These are phyloP conservation scores for Clavispora fructus DNA, from an alignment of 805 yeast genomes.

Conservation along the genomic window DNA sequence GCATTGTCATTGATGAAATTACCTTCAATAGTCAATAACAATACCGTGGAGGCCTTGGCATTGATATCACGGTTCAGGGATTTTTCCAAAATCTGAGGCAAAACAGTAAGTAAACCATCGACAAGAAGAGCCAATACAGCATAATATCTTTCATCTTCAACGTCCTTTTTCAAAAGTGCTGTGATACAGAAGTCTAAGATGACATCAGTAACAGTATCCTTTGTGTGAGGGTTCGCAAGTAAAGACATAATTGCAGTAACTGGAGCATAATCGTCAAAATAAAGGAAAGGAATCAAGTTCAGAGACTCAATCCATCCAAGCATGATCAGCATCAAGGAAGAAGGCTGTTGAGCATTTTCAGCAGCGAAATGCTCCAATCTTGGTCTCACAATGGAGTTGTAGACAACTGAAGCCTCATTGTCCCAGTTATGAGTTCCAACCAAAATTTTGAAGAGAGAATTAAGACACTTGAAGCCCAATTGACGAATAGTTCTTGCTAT, in stretches of 20 bases:
- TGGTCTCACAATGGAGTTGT: conserved; percentile 51
- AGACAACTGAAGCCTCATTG: conserved; percentile 42
- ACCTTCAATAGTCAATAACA: conserved; percentile 50
- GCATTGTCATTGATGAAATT: conserved; percentile 52
- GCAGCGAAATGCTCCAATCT: conserved; percentile 62
- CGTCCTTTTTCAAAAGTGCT: conserved; percentile 37
- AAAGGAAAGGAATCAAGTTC: conserved; percentile 46
- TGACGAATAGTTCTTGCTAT: conserved; percentile 59
- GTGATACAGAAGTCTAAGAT: conserved; percentile 51
- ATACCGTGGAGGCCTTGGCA: conserved; percentile 46
- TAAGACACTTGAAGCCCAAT: conserved; percentile 60
- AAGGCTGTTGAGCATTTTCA: conserved; percentile 80
- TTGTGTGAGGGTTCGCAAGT: conserved; percentile 51
- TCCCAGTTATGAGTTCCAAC: conserved; percentile 55
- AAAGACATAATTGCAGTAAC: conserved; percentile 51
- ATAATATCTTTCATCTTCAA: conserved; percentile 36
- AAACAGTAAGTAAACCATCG: conserved; percentile 45
- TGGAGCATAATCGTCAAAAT: conserved; percentile 51
- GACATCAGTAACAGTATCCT: conserved; percentile 57
- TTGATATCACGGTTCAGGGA: conserved; percentile 42
- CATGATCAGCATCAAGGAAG: conserved; percentile 67
- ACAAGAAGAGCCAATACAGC: conserved; percentile 54
- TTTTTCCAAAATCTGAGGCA: conserved; percentile 46
- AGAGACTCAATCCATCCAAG: conserved; percentile 45
- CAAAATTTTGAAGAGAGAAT: conserved; percentile 48